phyloP scores from a whole-genome alignment of 1,284 basidiomycete genomes.

The Stereum hirsutum region DNA sequence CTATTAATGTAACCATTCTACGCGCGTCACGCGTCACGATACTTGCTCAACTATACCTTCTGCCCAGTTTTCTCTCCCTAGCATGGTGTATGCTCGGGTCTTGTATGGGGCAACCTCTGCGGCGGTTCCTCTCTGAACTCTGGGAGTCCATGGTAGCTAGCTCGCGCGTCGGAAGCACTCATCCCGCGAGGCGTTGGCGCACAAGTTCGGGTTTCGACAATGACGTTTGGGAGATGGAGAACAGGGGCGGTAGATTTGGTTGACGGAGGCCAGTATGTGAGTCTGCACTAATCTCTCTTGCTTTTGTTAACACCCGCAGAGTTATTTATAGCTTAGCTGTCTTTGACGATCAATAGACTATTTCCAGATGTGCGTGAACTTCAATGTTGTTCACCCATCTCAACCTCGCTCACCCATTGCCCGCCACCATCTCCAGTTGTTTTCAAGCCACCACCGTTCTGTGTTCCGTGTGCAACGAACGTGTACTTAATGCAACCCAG shows the following conservation, averaged over 20 bases:
- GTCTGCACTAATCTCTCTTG: not conserved
- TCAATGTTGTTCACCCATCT: no score
- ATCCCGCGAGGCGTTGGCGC: slow-evolving; percentile 22
- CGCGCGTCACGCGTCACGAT: slow-evolving; percentile 4
- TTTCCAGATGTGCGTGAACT: no score
- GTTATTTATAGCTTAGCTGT: not conserved
- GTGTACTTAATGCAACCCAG: no score
- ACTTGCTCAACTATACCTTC: slow-evolving; percentile 3
- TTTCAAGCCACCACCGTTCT: no score
- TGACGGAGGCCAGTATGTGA: slow-evolving; percentile 2
- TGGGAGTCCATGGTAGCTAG: slow-evolving; percentile 30
- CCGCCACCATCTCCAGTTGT: no score
- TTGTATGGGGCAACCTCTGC: slow-evolving; percentile 46
- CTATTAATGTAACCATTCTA: slow-evolving; percentile 6
- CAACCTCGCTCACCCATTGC: no score
- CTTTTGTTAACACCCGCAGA: not conserved
- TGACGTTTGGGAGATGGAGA: slow-evolving; percentile 58
- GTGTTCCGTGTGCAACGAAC: no score
- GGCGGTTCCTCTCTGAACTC: slow-evolving; percentile 29
- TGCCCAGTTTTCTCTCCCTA: slow-evolving; percentile 35
- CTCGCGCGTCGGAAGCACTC: slow-evolving; percentile 19
- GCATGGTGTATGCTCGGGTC: slow-evolving; percentile 61
- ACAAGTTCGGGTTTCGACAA: slow-evolving; percentile 31
- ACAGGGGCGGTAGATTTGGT: slow-evolving; percentile 25
- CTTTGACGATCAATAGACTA: no score